Conservation (phyloP, 1,139 yeast genomes). For the Debaryomyces fabryi region DNA sequence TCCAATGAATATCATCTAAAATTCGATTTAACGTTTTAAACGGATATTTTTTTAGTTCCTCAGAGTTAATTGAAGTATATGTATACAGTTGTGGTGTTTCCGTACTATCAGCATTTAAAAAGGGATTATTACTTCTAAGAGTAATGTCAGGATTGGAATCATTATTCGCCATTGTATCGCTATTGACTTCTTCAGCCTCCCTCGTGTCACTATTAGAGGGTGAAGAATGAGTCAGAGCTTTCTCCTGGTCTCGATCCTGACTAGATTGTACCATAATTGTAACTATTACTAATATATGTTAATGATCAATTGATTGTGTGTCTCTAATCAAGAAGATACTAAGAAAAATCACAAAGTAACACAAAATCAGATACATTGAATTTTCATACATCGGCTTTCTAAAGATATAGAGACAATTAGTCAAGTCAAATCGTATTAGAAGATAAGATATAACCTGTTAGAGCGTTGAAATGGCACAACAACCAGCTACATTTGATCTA, state of each 20-base stretch:
- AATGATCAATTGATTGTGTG: neutral
- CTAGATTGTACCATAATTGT: conserved; percentile 7
- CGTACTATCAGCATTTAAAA: conserved; percentile 11
- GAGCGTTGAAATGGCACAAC: neutral
- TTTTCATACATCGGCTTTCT: conserved; percentile 1
- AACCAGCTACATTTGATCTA: conserved; percentile 28
- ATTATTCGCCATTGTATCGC: neutral
- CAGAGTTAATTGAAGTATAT: neutral
- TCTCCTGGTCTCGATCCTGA: neutral
- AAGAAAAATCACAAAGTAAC: conserved; percentile 1
- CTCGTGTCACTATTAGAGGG: neutral
- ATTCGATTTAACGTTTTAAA: conserved; percentile 70
- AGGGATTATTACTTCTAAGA: conserved; percentile 23
- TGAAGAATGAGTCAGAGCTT: neutral
- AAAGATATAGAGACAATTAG: neutral
- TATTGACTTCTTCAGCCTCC: neutral
- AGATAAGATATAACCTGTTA: neutral
- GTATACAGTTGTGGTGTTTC: neutral
- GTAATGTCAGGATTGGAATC: neutral
- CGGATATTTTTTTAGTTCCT: conserved; percentile 26
- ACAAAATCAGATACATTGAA: conserved; percentile 1
- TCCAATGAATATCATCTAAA: conserved; percentile 62
- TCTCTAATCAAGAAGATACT: conserved; percentile 1
- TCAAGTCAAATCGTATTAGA: neutral
- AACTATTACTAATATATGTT: neutral